Conservation (phyloP, 2,329 filamentous ascomycete genomes). For the Curvularia spicifera region DNA sequence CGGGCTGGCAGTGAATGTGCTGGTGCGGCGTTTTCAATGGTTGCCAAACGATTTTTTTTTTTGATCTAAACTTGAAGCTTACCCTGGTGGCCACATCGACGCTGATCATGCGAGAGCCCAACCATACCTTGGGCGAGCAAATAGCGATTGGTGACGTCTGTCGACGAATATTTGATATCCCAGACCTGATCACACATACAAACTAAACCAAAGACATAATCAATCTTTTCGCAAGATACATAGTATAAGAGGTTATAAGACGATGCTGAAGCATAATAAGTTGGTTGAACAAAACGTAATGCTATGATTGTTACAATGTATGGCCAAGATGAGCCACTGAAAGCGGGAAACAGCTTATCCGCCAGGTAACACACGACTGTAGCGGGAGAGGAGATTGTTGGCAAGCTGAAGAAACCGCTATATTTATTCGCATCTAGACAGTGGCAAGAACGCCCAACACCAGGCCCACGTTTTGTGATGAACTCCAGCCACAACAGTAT, state of each 20-base stretch:
- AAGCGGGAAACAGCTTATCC: background rate
- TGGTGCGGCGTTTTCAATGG: too few relatives aligned
- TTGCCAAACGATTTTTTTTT: too few relatives aligned
- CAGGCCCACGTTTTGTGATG: constrained; percentile 11
- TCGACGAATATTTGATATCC: too few relatives aligned
- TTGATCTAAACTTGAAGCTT: too few relatives aligned
- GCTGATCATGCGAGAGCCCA: too few relatives aligned
- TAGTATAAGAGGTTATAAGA: background rate
- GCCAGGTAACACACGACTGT: background rate
- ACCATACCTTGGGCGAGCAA: too few relatives aligned
- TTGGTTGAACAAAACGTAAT: background rate
- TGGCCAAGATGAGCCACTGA: background rate
- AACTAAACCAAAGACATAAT: too few relatives aligned
- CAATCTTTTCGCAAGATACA: too few relatives aligned
- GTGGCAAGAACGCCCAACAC: constrained; percentile 26
- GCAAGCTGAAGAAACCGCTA: constrained; percentile 16
- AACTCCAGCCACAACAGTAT: constrained; percentile 18
- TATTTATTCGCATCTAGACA: constrained; percentile 22
- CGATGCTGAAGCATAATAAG: background rate
- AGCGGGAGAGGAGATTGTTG: background rate
- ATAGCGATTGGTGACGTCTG: too few relatives aligned
- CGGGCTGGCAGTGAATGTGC: too few relatives aligned
- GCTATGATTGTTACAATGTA: background rate
- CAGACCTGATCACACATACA: too few relatives aligned
- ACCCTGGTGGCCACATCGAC: too few relatives aligned